Evolutionary conservation across 352 stramenopile species (phyloP), one percentile per base, ranked within the genome.

Genomic region (Phytophthora palmivora): DNA sequence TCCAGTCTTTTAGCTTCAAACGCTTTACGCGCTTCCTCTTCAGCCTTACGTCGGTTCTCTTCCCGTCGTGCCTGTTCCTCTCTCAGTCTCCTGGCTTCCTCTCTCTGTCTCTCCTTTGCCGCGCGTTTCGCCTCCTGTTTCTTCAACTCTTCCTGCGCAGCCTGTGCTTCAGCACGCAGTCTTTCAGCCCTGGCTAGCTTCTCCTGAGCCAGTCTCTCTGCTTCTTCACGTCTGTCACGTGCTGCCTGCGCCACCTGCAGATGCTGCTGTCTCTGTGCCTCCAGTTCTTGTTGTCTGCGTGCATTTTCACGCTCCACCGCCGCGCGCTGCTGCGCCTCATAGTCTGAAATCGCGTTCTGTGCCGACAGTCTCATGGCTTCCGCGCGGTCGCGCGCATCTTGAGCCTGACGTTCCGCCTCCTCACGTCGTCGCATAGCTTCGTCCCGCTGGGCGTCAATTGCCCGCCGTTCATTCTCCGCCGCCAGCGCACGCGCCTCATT

Each of bases 1-100:
- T 87, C 85, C 48, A 87, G 70, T 46, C 66, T 60, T 28, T 86
- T 85, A n/a, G 75, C 72, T 45, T 92, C 84, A 33, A 89, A 89
- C n/a, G 76, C 75, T 6, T 64, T 58, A 11, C 74, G 67, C n/a
- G 71, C 82, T 47, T 90, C 78, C 30, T 84, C 78, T 47, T 92
- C 82, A 1, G 78, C 84, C 45, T 78, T 62, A 6, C 58, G 63
- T 14, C 81, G 78, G 58, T 92, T 92, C 9, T 67, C 81, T 44
- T 90, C 84, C 3, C 84, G 77, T 36, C 82, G 69, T 33, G 81
- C 63, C 39, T 75, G 67, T 53, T 92, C 84, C 50, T 91, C 84
- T 4, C 84, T 51, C 53, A 91, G 59, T 2, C 82, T 64, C 37
- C 69, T 72, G 7, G 61, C 65, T 21, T 92, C 81, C 37, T 89